These are phyloP conservation scores for Scutellaria minor DNA, from an alignment of 257 asterid species.

Conservation along the genomic window DNA sequence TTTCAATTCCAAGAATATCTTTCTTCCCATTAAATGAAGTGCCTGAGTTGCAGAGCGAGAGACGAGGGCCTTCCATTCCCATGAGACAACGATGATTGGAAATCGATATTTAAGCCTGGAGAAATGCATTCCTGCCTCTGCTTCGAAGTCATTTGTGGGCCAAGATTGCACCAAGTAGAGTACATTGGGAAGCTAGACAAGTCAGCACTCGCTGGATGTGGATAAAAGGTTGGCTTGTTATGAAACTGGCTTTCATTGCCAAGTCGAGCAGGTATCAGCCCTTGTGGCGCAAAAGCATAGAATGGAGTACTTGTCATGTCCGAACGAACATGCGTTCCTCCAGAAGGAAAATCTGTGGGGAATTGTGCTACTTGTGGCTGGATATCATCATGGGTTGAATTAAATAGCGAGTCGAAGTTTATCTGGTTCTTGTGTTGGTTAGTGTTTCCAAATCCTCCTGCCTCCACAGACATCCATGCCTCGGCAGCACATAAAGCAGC, in stretches of 20 bases:
- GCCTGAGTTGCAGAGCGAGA: conserved; percentile 81
- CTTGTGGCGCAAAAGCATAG: conserved; percentile 59
- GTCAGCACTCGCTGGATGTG: conserved; percentile 60
- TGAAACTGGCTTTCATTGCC: conserved; percentile 59
- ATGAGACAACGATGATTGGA: conserved; percentile 74
- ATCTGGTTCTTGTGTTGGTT: conserved; percentile 49
- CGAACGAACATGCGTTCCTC: conserved; percentile 46
- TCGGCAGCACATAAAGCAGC: conserved; percentile 71
- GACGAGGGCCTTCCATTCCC: conserved; percentile 61
- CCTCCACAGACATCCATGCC: conserved; percentile 84
- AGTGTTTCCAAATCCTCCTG: conserved; percentile 55
- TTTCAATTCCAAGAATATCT: neutral
- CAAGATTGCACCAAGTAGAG: conserved; percentile 66
- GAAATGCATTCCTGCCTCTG: no score
- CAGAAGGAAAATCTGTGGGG: conserved; percentile 50
- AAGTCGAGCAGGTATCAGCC: conserved; percentile 45
- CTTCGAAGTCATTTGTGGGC: conserved; percentile 36
- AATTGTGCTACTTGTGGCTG: conserved; percentile 52
- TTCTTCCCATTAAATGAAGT: neutral
- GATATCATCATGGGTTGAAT: conserved; percentile 47
- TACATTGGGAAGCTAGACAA: conserved; percentile 71
- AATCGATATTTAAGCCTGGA: conserved; percentile 63
- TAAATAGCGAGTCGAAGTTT: conserved; percentile 56
- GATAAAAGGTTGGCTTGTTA: conserved; percentile 49
- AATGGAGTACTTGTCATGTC: conserved; percentile 45